These are phyloP conservation scores for Alternaria sp. DNA, from an alignment of 2,329 filamentous ascomycete species.

Conservation along the genomic window DNA sequence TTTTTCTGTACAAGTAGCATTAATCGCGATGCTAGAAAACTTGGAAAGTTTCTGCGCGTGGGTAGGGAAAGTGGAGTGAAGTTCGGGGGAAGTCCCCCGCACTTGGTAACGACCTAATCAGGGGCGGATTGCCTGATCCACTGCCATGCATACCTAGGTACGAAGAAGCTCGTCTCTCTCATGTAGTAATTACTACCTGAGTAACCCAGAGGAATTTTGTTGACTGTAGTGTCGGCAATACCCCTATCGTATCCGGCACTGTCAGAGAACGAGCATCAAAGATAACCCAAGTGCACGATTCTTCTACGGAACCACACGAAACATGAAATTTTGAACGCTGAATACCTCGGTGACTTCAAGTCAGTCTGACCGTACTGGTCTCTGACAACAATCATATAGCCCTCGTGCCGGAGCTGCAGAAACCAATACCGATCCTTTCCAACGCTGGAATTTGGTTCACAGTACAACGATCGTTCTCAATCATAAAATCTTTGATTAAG, in stretches of 20 bases:
- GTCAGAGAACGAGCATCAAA: not conserved
- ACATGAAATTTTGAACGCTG: not conserved
- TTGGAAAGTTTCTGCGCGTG: not conserved
- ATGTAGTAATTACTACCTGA: not conserved
- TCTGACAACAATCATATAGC: not conserved
- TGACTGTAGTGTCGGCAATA: not conserved
- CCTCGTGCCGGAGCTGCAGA: too few relatives aligned
- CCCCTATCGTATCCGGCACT: not conserved
- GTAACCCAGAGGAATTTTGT: not conserved
- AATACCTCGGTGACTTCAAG: not conserved
- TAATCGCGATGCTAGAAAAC: not conserved
- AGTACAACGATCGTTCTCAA: too few relatives aligned
- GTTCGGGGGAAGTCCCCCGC: not conserved
- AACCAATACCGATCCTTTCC: too few relatives aligned
- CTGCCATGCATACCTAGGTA: not conserved
- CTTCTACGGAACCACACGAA: not conserved
- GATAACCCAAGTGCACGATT: not conserved
- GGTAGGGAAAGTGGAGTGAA: not conserved
- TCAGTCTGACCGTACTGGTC: not conserved
- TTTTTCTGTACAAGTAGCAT: not conserved
- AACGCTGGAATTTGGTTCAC: too few relatives aligned
- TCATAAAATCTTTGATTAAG: too few relatives aligned
- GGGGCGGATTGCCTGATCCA: not conserved
- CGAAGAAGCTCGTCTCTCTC: not conserved
- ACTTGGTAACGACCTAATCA: not conserved